Evolutionary conservation across 805 yeast genomes (phyloP), one percentile per base, ranked within the genome.

Genomic region (Suhomyces sp.): DNA sequence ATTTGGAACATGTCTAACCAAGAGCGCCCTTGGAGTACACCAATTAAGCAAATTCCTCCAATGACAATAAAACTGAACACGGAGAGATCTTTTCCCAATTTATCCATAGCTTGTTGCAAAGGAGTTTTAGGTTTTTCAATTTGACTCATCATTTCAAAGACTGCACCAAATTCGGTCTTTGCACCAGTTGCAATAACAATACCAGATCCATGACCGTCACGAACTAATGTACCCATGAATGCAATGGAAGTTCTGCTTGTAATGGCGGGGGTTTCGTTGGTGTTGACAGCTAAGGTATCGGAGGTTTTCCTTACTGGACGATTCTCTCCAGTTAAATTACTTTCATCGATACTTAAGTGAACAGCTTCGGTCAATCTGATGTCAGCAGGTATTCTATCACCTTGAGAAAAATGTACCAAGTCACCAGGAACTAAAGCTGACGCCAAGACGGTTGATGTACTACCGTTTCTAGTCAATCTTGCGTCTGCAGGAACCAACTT

Each of bases 91-190:
- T 87, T 85, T 28, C 98, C 98, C 40, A 93, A 72, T 55, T 85
- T 83, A 57, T 90, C 98, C 99, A 93, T 93, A 7, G 96, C 83
- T 41, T 79, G 74, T 65, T 93, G 99, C 47, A 93, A 70, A 2
- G 99, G 99, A 12, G 99, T 93, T 63, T 93, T 93, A 34, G 99
- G 99, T 62, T 93, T 93, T 59, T 88, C 96, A 47, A 93, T 93
- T 33, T 79, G 83, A 23, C 83, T 76, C 95, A 93, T 88, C 96
- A 93, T 88, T 48, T 84, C 90, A 55, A 88, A 93, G 11, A 93
- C 97, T 29, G 83, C 72, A 33, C 99, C 99, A 63, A 93, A 88
- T 32, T 95, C 96, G 2, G 98, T 91, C 46, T 81, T 78, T 24
- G 76, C 69, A 24, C 95, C 95, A 2, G 96, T 93, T 9, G 91